Evolutionary conservation across 75 land plant species (phyloP).

Genomic region (Selaginella moellendorffii): DNA sequence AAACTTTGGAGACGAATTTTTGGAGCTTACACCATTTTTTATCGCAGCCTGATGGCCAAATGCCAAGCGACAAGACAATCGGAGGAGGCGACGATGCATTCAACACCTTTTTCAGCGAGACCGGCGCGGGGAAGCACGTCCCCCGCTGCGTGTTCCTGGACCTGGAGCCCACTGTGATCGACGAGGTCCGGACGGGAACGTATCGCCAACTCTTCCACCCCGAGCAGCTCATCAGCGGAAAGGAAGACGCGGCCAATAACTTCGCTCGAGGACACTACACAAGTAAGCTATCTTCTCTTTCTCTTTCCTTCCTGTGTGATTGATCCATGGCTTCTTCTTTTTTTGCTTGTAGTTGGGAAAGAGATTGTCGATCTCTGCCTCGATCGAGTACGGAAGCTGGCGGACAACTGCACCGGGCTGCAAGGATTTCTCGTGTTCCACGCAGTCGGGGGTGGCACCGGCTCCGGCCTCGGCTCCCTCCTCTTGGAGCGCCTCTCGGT

Average conservation of each 20-base stretch:
- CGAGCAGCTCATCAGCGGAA: constrained; percentile 27
- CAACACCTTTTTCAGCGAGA: constrained; percentile 30
- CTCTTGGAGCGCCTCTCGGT: constrained; percentile 70
- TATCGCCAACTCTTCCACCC: constrained; percentile 4
- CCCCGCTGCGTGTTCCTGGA: constrained; percentile 5
- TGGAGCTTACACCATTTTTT: no score
- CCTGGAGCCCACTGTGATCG: constrained; percentile 9
- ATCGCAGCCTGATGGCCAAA: constrained; percentile 35
- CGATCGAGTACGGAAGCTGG: constrained; percentile 58
- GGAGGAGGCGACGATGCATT: constrained; percentile 37
- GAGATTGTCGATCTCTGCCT: constrained; percentile 70
- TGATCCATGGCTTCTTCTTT: no score
- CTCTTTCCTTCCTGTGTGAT: no score
- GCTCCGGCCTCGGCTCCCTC: constrained; percentile 58
- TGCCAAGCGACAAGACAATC: constrained; percentile 35
- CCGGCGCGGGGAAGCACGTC: constrained; percentile 13
- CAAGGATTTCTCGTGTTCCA: constrained; percentile 65
- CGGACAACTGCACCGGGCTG: constrained; percentile 71
- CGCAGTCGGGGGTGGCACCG: constrained; percentile 69
- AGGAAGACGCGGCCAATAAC: constrained; percentile 77
- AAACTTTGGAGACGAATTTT: no score
- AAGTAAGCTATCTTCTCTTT: constrained; percentile 19
- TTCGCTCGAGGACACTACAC: constrained; percentile 76
- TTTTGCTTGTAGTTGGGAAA: constrained; percentile 62
- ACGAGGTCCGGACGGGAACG: constrained; percentile 6